Evolutionary conservation across 495 filamentous ascomycete genomes (phyloP).

Genomic region (Annulohypoxylon moriforme): DNA sequence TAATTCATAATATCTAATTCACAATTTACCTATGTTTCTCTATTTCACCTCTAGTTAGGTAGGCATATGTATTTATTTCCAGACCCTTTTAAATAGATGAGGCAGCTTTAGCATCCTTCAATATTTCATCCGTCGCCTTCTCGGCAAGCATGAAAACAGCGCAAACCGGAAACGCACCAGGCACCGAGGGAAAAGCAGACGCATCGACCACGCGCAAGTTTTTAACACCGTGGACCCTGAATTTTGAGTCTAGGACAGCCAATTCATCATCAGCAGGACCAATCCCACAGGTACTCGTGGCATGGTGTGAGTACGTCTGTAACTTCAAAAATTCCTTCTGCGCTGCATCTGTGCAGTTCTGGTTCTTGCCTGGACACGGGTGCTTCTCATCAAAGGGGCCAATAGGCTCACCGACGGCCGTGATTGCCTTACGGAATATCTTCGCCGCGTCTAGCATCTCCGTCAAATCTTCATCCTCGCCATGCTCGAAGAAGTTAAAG

Average conservation of each 20-base stretch:
- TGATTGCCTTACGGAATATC: constrained; percentile 58
- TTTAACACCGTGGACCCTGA: constrained; percentile 60
- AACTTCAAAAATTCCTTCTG: constrained; percentile 59
- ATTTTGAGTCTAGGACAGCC: constrained; percentile 65
- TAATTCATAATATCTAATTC: neutral
- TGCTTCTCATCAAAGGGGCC: constrained; percentile 56
- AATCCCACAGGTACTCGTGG: constrained; percentile 60
- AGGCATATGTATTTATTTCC: neutral
- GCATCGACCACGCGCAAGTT: constrained; percentile 68
- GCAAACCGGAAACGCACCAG: constrained; percentile 68
- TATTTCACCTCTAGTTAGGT: neutral
- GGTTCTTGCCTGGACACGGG: constrained; percentile 53
- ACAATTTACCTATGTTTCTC: neutral
- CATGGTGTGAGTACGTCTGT: constrained; percentile 65
- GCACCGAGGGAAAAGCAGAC: constrained; percentile 62
- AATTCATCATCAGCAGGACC: constrained; percentile 59
- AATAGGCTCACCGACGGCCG: constrained; percentile 48
- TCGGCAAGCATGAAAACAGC: constrained; percentile 72
- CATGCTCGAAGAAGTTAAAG: constrained; percentile 65
- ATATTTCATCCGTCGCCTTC: constrained; percentile 72
- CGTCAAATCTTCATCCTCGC: constrained; percentile 54
- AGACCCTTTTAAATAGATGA: neutral
- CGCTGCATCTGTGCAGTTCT: constrained; percentile 53
- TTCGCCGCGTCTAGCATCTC: constrained; percentile 64
- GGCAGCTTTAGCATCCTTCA: constrained; percentile 60